These are phyloP conservation scores for Trypanosomatidae sp. DNA, from an alignment of 208 protist genomes.

Conservation along the genomic window DNA sequence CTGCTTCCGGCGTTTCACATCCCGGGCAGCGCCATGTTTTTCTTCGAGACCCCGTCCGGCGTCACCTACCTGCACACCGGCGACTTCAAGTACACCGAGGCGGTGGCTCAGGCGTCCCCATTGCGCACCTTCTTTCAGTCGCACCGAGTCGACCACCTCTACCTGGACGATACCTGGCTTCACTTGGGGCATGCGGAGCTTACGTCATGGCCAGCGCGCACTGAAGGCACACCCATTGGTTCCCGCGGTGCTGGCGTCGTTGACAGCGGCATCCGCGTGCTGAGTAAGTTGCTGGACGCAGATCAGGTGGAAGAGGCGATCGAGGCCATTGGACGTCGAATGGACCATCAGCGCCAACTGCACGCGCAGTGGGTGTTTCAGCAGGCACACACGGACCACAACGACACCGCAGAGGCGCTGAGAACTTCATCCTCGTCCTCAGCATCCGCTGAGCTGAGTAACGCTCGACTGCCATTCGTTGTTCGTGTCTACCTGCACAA, in stretches of 20 bases:
- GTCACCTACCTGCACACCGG: constrained; percentile 75
- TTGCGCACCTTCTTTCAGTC: constrained; percentile 48
- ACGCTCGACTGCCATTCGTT: constrained; percentile 37
- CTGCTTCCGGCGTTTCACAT: constrained; percentile 74
- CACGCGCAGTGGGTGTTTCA: constrained; percentile 9
- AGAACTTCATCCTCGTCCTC: neutral
- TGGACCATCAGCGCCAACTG: constrained; percentile 46
- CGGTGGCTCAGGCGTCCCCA: constrained; percentile 9
- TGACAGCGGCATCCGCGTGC: constrained; percentile 32
- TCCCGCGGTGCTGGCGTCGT: neutral
- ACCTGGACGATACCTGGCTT: constrained; percentile 85
- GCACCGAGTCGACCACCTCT: constrained; percentile 77
- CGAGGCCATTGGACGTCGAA: constrained; percentile 64
- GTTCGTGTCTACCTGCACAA: constrained; percentile 82
- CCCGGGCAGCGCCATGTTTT: constrained; percentile 79
- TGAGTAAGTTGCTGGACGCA: constrained; percentile 62
- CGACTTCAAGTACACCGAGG: constrained; percentile 72
- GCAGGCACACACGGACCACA: neutral
- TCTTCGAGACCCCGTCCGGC: constrained; percentile 54
- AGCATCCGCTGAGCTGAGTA: neutral
- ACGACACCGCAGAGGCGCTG: neutral
- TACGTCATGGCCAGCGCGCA: constrained; percentile 1
- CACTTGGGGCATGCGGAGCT: constrained; percentile 50
- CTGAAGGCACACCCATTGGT: neutral
- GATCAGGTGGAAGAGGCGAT: constrained; percentile 68